Base-by-base conservation (phyloP, 441 rosid species). In the Sinapis alba region DNA sequence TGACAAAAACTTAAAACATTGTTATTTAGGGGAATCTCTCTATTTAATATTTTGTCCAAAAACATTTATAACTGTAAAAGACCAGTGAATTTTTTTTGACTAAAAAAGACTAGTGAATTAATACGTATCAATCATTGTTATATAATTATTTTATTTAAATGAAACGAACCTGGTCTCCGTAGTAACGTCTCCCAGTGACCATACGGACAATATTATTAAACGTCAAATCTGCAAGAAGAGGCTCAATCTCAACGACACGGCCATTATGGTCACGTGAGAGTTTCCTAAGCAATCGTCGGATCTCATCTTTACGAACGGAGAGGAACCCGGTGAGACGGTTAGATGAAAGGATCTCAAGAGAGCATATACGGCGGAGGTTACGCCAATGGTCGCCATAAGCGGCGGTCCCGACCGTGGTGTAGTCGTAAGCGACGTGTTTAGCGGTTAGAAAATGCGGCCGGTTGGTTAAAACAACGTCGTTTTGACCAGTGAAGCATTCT, bases 331-430 rank as follows among this genome's bases (percentile, higher is more conserved):
- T 82, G 30, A 87, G 82, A 41, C 87, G 83, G 43, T 64, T 9
- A 2, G 82, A 9, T 4, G 96, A 90, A 68, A 90, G 78, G 34
- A 86, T 59, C 76, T 86, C 85, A 1, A 82, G 63, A 66, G 91
- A 73, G 7, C 84, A 65, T 2, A 91, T 77, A 51, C 89, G 89
- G 21, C 91, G 86, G 18, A 87, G 87, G 71, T 84, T 85, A 23
- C 90, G 85, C 94, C 90, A 87, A 63, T 84, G 91, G 36, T 86
- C 84, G 0, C 90, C 87, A 10, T 88, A 86, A 1, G 85, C 57
- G 2, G 91, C 61, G 64, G 71, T 61, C 2, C 53, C 72, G 0
- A 88, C 18, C 11, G 86, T 85, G n/a, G 80, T 81, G 78, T 73
- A 45, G 77, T 89, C 81, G 32, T 81, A 86, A 12, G 78, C 79